These are phyloP conservation scores for Puccinia hordei DNA, from an alignment of 1,284 basidiomycete species.

Conservation along the genomic window DNA sequence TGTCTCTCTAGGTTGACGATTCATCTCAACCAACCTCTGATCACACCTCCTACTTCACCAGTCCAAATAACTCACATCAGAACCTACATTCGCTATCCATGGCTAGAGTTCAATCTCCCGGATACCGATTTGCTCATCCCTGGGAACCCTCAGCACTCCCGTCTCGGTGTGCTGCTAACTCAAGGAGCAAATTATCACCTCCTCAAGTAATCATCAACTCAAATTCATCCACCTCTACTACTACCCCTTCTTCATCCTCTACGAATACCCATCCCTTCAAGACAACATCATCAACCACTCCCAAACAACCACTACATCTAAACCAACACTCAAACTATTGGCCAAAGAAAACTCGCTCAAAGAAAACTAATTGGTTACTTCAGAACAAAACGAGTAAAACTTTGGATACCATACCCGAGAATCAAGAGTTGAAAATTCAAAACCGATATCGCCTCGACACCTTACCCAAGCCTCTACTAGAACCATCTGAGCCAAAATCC, in stretches of 20 bases:
- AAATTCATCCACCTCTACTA: background rate
- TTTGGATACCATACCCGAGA: conserved; percentile 32
- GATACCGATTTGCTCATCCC: background rate
- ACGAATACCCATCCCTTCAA: background rate
- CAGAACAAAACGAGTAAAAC: background rate
- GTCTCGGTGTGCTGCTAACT: background rate
- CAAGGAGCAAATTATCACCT: background rate
- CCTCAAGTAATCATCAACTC: background rate
- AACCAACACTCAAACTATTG: background rate
- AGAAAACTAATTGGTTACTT: background rate
- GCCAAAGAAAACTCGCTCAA: background rate
- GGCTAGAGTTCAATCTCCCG: background rate
- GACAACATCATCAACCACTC: background rate
- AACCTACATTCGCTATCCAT: background rate
- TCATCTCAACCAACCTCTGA: background rate
- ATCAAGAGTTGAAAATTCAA: conserved; percentile 15
- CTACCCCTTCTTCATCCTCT: background rate
- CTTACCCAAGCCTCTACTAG: background rate
- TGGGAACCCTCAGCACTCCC: background rate
- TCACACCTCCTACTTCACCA: background rate
- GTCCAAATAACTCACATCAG: background rate
- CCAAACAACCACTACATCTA: background rate
- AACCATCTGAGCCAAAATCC: conserved; percentile 7
- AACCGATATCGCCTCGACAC: background rate
- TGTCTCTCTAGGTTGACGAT: background rate